Conservation (phyloP, 2,329 filamentous ascomycete genomes). For the Sporothrix luriei region DNA sequence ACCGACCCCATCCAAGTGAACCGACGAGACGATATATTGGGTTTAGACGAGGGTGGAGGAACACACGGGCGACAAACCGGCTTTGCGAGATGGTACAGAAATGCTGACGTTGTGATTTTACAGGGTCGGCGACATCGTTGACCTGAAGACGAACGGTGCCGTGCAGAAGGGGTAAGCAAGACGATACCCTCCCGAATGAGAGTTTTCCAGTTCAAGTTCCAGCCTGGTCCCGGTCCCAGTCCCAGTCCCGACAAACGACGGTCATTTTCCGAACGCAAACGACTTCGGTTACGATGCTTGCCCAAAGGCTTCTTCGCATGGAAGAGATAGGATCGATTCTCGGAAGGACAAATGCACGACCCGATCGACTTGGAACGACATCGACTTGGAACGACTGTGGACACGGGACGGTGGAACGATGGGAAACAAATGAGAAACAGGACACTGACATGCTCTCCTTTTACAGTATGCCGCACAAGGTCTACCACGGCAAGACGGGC, state of each 20-base stretch:
- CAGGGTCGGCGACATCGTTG: conserved; percentile 96
- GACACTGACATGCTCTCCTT: conserved; percentile 34
- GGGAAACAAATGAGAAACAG: conserved; percentile 39
- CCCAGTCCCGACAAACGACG: not conserved
- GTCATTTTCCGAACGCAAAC: not conserved
- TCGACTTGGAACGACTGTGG: not conserved
- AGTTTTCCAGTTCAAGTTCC: not conserved
- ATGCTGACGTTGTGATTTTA: conserved; percentile 33
- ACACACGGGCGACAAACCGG: not conserved
- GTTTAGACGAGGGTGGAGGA: not conserved
- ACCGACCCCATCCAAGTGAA: conserved; percentile 21
- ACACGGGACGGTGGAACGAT: too few relatives aligned
- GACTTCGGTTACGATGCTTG: not conserved
- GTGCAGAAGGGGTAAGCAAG: conserved; percentile 89
- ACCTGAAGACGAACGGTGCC: conserved; percentile 98
- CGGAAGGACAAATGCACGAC: not conserved
- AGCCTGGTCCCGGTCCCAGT: not conserved
- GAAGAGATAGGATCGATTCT: not conserved
- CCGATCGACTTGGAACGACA: not conserved
- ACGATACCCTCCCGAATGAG: not conserved
- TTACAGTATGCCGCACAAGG: conserved; percentile 93
- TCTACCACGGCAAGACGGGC: conserved; percentile 99
- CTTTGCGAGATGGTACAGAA: conserved; percentile 37
- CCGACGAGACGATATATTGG: conserved; percentile 17
- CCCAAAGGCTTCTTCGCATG: not conserved